Conservation (phyloP, 306 rosid species). For the Astragalus glycyphyllos region DNA sequence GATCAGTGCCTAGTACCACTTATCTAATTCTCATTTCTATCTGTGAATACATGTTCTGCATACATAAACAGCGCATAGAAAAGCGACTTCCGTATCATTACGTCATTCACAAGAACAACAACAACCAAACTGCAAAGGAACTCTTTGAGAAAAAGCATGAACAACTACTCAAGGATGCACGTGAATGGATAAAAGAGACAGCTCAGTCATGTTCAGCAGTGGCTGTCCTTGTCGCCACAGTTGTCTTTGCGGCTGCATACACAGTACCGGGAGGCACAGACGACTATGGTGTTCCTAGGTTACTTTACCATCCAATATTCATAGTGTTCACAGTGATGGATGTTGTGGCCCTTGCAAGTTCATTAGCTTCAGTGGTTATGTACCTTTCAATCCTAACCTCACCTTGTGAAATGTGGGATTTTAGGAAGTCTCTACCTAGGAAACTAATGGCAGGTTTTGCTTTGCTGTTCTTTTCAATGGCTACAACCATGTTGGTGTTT, state of each 20-base stretch:
- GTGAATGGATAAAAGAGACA: slow-evolving; percentile 50
- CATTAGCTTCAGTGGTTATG: slow-evolving; percentile 48
- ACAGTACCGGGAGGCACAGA: slow-evolving; percentile 53
- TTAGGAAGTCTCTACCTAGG: slow-evolving; percentile 43
- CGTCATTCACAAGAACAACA: slow-evolving; percentile 36
- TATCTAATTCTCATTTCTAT: not conserved
- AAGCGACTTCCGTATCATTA: slow-evolving; percentile 47
- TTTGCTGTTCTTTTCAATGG: slow-evolving; percentile 51
- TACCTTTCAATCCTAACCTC: slow-evolving; percentile 53
- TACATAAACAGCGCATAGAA: slow-evolving; percentile 40
- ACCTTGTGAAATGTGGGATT: slow-evolving; percentile 52
- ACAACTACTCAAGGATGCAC: slow-evolving; percentile 35
- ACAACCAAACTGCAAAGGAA: slow-evolving; percentile 40
- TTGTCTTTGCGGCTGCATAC: slow-evolving; percentile 49
- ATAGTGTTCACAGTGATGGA: slow-evolving; percentile 47
- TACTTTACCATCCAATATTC: slow-evolving; percentile 46
- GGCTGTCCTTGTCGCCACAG: slow-evolving; percentile 50
- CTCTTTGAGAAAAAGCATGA: slow-evolving; percentile 41
- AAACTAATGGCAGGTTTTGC: slow-evolving; percentile 51
- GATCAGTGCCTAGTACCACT: not conserved
- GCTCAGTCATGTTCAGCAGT: slow-evolving; percentile 54
- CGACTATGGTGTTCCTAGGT: slow-evolving; percentile 36
- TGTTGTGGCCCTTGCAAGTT: slow-evolving; percentile 45
- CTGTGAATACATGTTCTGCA: slow-evolving; percentile 2
- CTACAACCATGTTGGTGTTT: slow-evolving; percentile 45